Evolutionary conservation across 371 early-diverging fungal species (phyloP), one percentile per base, ranked within the genome.

Genomic region (Rhizopus microsporus): DNA sequence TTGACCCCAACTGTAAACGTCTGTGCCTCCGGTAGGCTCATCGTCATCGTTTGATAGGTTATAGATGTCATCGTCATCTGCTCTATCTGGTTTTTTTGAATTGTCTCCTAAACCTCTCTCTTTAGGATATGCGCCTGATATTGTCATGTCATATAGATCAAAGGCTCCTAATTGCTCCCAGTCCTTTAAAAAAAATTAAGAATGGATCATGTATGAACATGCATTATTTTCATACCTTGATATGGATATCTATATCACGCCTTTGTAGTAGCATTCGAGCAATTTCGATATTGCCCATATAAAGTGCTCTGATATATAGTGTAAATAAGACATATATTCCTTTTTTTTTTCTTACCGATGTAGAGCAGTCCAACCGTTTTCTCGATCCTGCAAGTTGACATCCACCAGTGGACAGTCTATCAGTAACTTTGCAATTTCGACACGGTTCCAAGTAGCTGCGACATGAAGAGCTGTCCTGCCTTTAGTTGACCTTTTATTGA

Each of bases 1-100:
- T 39, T 77, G 68, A 23, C 93, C 93, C 91, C 91, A 92, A 0
- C 87, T 86, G 65, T 88, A 92, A 0, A 90, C 58, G 16, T 87
- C 82, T 4, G 82, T 75, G 23, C 79, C 83, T 2, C 75, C 84
- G 16, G 30, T 15, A 33, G 42, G 23, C 3, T 40, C 6, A 34
- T 30, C 32, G 10, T 23, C 35, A 16, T 39, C 7, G 7, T 42
- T 42, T 16, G 31, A 12, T 47, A 39, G 10, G 23, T 16, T 42
- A 40, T 23, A 8, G 30, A 46, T 37, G n/a, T 35, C 57, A 7
- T 56, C 8, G 17, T 46, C 10, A 10, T 53, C 35, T 37, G 29
- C 5, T 43, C n/a, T 29, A 15, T 57, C 56, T 6, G 48, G 42
- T 37, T 49, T 35, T 13, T 54, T 47, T 30, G 13, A 23, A 3